Base-by-base conservation (phyloP, 2,329 filamentous ascomycete genomes). In the Ascomycota sp. region DNA sequence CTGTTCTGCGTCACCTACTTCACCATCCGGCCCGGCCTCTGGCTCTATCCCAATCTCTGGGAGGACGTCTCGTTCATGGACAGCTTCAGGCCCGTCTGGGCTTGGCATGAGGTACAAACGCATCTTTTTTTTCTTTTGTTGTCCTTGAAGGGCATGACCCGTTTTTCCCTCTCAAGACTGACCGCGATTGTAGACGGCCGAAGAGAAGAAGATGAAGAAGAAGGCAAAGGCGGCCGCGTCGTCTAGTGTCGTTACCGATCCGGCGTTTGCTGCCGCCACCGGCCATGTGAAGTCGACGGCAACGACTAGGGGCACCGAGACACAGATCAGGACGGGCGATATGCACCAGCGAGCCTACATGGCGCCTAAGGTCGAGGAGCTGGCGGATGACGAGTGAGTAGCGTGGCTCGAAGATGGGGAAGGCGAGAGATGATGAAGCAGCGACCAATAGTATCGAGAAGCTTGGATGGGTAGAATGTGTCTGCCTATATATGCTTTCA, bases 31-130 rank as follows among this genome's bases (percentile, higher is more conserved):
- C 89, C 89, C 3, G 89, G 89, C 46, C 64, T 98, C n/a, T 98
- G 89, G 89, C 66, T 98, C 31, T 98, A 86, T 58, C 89, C 89
- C 33, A 98, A 98, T 51, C 61, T 98, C 13, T 98, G 93, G 62
- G 89, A 98, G 54, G 89, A 98, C 51, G 89, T 98, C 25, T 92
- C 86, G 7, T 95, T 98, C 59, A 77, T 98, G 55, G 89, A 98
- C 52, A 91, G 80, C 48, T 98, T 98, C 67, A 76, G 76, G 49
- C 89, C 89, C 13, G 58, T 92, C 6, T 98, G 89, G 86, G 89
- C 82, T 38, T 98, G 89, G 89, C 89, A 98, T 54, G 84, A 92
- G 70, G 82, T 91, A 51, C 55, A 68, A 21, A 21, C 3, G 16
- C 16, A 3, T 3, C 16, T 21, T 21, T 5, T 21, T 21, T 21